Percentiles rank a stretch among this genome's conserved stretches.
phyloP scores from a whole-genome alignment of 2,329 filamentous ascomycete species.

The Ceratocystis smalleyi region DNA sequence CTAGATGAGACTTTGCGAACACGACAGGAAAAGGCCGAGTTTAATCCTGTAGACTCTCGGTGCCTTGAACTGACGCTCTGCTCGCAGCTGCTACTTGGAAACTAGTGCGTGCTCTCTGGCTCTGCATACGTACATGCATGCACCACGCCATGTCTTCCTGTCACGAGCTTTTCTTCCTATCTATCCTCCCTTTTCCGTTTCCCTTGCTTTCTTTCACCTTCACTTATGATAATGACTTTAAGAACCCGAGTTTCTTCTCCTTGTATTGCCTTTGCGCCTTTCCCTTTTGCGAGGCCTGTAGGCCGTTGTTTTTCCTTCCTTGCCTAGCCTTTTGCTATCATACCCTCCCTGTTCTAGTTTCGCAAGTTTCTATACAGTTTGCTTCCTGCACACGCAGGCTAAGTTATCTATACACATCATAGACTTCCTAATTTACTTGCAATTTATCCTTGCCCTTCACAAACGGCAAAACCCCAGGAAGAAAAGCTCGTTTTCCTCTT shows the following conservation, averaged over 20 bases:
- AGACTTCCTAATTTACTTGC: background rate
- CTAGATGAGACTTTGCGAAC: constrained; percentile 24
- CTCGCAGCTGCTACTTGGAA: constrained; percentile 30
- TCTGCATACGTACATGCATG: background rate
- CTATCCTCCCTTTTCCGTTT: background rate
- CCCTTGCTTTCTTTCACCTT: background rate
- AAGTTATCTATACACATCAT: constrained; percentile 1
- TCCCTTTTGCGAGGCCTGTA: background rate
- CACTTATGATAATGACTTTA: background rate
- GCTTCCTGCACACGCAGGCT: background rate
- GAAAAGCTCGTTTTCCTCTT: background rate
- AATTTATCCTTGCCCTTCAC: background rate
- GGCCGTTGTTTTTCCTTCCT: background rate
- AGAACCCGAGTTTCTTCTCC: background rate
- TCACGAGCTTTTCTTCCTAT: no score
- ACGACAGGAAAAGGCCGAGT: constrained; percentile 37
- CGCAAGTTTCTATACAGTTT: constrained; percentile 6
- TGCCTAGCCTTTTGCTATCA: background rate
- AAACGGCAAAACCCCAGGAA: background rate
- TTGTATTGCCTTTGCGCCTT: background rate
- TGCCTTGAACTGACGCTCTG: constrained; percentile 37
- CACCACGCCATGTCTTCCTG: background rate
- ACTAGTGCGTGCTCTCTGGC: background rate
- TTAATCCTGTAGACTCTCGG: constrained; percentile 34
- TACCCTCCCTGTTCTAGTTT: background rate